Percentiles rank a stretch among this genome's conserved stretches.
These are phyloP conservation scores for Erodium trifolium DNA, from an alignment of 441 rosid genomes.

Conservation along the genomic window DNA sequence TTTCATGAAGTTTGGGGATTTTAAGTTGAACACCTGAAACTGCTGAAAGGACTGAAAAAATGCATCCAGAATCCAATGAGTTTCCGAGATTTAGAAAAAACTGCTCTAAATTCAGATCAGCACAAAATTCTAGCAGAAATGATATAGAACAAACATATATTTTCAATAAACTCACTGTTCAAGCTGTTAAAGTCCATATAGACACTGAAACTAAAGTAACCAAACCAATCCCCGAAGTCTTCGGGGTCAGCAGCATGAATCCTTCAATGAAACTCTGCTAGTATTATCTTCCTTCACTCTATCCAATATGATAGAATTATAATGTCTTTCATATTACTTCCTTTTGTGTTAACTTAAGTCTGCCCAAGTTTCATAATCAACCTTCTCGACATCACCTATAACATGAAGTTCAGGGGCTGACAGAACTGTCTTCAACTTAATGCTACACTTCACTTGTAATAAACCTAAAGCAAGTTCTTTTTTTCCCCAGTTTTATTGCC, in stretches of 20 bases:
- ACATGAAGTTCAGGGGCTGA: not conserved
- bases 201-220: not conserved
- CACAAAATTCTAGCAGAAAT: no score
- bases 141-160: not conserved
- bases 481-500: not conserved
- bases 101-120: not conserved
- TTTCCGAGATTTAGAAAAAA: not conserved
- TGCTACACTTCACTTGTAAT: no score
- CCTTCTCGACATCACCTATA: not conserved
- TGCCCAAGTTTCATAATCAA: not conserved
- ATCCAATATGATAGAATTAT: not conserved
- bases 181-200: not conserved
- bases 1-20: constrained; percentile 49
- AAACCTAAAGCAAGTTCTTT: not conserved
- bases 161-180: not conserved
- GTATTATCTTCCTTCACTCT: no score
- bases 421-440: not conserved
- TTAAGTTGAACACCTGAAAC: constrained; percentile 68
- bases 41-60: constrained; percentile 64
- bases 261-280: not conserved
- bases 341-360: not conserved
- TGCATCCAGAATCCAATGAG: not conserved
- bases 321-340: not conserved
- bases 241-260: not conserved
- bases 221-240: not conserved